A percentile compares a stretch with the other conserved stretches of the same genome.
Conservation (phyloP, 2,329 filamentous ascomycete species). For the Neonectria hederae region DNA sequence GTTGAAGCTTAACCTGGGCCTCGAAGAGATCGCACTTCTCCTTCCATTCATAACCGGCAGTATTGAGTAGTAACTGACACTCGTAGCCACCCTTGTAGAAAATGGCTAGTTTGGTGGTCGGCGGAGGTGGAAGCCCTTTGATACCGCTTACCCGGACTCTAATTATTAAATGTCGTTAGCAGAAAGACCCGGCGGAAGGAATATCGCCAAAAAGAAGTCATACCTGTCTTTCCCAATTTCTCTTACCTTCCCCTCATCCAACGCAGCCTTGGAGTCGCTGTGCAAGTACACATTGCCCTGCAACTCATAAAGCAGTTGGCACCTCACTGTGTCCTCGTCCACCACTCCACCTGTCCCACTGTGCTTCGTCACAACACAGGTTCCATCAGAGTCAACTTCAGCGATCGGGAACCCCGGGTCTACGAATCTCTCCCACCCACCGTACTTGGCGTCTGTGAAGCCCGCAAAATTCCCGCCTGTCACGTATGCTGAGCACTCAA, state of each 20-base stretch:
- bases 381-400: slow-evolving; percentile 56
- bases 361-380: slow-evolving; percentile 49
- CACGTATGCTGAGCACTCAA: slow-evolving; percentile 61
- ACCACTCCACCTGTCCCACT: slow-evolving; percentile 6
- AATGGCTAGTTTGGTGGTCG: slow-evolving; percentile 15
- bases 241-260: slow-evolving; percentile 26
- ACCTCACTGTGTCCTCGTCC: slow-evolving; percentile 11
- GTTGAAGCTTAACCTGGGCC: not conserved
- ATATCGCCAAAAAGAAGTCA: not conserved
- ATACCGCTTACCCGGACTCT: slow-evolving; percentile 15
- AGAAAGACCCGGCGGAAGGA: not conserved
- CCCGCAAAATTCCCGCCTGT: slow-evolving; percentile 63
- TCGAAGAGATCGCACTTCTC: slow-evolving; percentile 17
- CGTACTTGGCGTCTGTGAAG: slow-evolving; percentile 34
- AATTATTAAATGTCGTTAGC: not conserved
- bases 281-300: slow-evolving; percentile 17
- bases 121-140: slow-evolving; percentile 11
- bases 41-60: slow-evolving; percentile 8
- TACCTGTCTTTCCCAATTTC: slow-evolving; percentile 19
- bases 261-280: slow-evolving; percentile 4
- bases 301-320: slow-evolving; percentile 15
- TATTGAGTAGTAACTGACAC: slow-evolving; percentile 8
- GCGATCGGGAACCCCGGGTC: slow-evolving; percentile 59
- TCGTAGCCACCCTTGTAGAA: slow-evolving; percentile 16
- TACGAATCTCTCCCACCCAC: slow-evolving; percentile 28